These are phyloP conservation scores for Nitzschia sp. DNA, from an alignment of 108 stramenopile genomes.

Conservation along the genomic window DNA sequence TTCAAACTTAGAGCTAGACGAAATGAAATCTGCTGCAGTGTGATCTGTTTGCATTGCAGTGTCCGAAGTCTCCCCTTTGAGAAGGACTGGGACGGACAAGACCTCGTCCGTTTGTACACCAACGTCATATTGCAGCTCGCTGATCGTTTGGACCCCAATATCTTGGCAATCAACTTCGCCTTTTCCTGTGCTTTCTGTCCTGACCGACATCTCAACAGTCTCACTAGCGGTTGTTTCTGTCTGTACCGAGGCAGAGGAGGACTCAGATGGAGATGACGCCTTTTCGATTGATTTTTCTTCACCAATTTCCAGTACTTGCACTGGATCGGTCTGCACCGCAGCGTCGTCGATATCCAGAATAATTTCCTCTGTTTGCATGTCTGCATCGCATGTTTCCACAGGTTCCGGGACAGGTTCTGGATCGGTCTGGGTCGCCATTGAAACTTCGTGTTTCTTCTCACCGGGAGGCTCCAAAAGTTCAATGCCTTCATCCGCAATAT, in stretches of 20 bases:
- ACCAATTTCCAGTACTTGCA: background rate
- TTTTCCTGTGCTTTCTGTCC: background rate
- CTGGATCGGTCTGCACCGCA: slow-evolving; percentile 6
- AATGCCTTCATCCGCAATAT: slow-evolving; percentile 14
- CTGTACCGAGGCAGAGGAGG: slow-evolving; percentile 24
- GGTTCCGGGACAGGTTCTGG: too few species aligned
- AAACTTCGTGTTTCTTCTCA: background rate
- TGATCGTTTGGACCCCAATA: background rate
- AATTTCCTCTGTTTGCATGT: background rate
- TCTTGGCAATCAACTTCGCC: background rate
- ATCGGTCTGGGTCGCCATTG: background rate
- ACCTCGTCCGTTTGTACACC: slow-evolving; percentile 27
- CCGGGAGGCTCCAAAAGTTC: slow-evolving; percentile 1
- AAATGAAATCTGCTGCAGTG: background rate
- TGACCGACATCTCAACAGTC: background rate
- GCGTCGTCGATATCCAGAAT: background rate
- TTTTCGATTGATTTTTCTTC: slow-evolving; percentile 4
- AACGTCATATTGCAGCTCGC: slow-evolving; percentile 35
- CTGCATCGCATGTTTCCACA: background rate
- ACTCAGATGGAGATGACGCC: too few species aligned
- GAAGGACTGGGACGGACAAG: too few species aligned
- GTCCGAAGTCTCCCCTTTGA: background rate
- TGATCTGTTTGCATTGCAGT: background rate
- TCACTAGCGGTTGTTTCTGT: slow-evolving; percentile 6
- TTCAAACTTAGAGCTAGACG: background rate